These are phyloP conservation scores for Fusarium nodosum DNA, from an alignment of 2,329 filamentous ascomycete species.

Conservation along the genomic window DNA sequence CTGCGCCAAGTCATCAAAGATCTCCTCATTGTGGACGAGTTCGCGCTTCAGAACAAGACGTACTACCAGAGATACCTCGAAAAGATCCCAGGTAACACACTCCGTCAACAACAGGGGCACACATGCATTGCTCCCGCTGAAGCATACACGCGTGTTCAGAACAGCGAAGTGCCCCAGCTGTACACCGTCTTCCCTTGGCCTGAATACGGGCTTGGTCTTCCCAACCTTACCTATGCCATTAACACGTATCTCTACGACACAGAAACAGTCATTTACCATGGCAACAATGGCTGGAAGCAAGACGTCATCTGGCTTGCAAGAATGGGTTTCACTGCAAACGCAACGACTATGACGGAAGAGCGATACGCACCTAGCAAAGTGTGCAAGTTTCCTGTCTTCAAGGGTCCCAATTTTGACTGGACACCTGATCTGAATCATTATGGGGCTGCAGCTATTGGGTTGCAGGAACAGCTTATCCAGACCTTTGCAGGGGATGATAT, in stretches of 20 bases:
- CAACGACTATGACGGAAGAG: constrained; percentile 2
- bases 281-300: constrained; percentile 20
- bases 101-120: constrained; percentile 15
- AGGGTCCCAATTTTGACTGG: constrained; percentile 18
- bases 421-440: constrained; percentile 15
- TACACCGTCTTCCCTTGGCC: constrained; percentile 16
- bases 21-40: constrained; percentile 9
- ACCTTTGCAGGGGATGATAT: constrained; percentile 14
- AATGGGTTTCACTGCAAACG: constrained; percentile 12
- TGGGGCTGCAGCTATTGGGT: constrained; percentile 11
- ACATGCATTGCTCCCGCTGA: constrained; percentile 13
- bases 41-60: constrained; percentile 8
- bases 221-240: constrained; percentile 12
- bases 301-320: constrained; percentile 22
- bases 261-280: neutral
- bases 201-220: constrained; percentile 12
- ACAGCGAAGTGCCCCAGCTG: constrained; percentile 14
- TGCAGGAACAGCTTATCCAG: constrained; percentile 24
- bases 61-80: constrained; percentile 12
- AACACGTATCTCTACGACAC: constrained; percentile 19
- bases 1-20: constrained; percentile 19
- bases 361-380: constrained; percentile 12
- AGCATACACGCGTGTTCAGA: constrained; percentile 21
- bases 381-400: constrained; percentile 12
- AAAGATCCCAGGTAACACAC: constrained; percentile 3